phyloP scores from a whole-genome alignment of 2,329 filamentous ascomycete species.

The Talaromyces albobiverticillius region DNA sequence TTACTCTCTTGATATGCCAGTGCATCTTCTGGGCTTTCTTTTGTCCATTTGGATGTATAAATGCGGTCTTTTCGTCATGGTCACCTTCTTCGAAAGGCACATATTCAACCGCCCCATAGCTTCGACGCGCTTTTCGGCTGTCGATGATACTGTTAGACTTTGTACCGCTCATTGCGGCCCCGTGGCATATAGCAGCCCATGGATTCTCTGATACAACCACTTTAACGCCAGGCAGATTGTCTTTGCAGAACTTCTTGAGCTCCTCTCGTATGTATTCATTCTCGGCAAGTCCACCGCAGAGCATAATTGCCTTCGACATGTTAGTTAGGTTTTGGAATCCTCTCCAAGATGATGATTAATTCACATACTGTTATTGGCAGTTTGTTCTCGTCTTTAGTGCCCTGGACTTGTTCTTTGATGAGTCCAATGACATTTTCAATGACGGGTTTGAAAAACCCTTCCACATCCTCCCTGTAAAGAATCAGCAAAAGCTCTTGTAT shows the following conservation, averaged over 20 bases:
- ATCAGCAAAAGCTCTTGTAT: background rate
- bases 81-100: background rate
- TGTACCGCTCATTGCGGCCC: background rate
- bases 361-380: background rate
- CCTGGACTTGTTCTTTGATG: background rate
- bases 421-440: background rate
- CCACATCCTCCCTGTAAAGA: background rate
- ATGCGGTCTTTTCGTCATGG: background rate
- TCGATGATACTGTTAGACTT: background rate
- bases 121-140: background rate
- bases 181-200: constrained; percentile 11
- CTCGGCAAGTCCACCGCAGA: constrained; percentile 12
- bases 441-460: background rate
- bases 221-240: background rate
- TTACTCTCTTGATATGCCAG: constrained; percentile 14
- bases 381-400: background rate
- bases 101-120: constrained; percentile 5
- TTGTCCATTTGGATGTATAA: background rate
- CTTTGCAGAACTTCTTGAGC: background rate
- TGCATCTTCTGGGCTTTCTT: constrained; percentile 10
- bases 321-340: background rate
- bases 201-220: constrained; percentile 5
- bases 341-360: background rate
- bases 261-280: background rate
- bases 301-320: constrained; percentile 1